Evolutionary conservation across 176 grass and related monocot genomes (phyloP), one percentile per base, ranked within the genome.

Genomic region (Juncus effusus): DNA sequence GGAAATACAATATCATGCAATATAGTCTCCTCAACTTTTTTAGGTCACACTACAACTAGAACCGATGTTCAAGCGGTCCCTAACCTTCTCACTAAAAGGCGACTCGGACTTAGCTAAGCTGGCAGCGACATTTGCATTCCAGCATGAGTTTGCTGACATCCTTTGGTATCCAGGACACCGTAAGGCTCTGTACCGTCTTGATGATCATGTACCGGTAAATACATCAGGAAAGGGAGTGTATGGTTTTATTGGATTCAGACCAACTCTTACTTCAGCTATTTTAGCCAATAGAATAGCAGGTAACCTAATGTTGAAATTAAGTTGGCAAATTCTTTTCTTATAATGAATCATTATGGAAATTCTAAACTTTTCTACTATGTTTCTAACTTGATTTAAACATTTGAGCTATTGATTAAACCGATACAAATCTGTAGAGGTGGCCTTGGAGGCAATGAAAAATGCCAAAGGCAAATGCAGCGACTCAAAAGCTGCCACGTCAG

Each of bases 61-160:
- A 10, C 84, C 89, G 4, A 77, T 92, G 70, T 92, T 92, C 78
- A 92, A 92, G 74, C 84, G 89, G 1, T 82, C 89, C 19, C 15
- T 84, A 16, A 92, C 77, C 5, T 87, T 82, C 70, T 54, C 3
- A 0, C 72, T 80, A 54, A 58, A 47, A 3, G 70, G 74, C 12
- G 89, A 92, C 71, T 44, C 16, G 0, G 70, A 78, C 16, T 83
- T 92, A 1, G 81, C 39, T 12, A 74, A 84, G 38, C 78, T 74
- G 56, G 66, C 78, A 11, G 13, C 61, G 3, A 81, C 52, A 3
- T 92, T 79, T 12, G 84, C 81, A 15, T 57, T 68, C 38, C 38
- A 77, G 69, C 50, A 92, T 59, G 74, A 87, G 8, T 92, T 81
- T 55, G 88, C 73, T 1, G 88, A 92, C 62, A 84, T 92, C 56